Percentiles rank a stretch among this genome's conserved stretches.
Evolutionary conservation across 805 yeast genomes (phyloP).

Genomic region (Cyberlindnera mississippiensis): DNA sequence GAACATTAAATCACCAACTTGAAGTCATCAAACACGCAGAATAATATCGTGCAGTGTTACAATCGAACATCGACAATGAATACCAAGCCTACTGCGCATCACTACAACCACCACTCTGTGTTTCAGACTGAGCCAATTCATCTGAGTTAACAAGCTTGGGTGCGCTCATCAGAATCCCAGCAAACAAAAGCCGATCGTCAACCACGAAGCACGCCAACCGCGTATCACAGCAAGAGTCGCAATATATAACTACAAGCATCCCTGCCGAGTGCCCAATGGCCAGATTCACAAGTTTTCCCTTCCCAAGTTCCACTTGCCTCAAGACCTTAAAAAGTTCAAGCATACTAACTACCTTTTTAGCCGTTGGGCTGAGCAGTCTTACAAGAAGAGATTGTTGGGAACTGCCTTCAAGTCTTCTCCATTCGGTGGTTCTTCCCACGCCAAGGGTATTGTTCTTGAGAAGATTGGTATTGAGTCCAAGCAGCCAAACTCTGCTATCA

Average conservation of each 20-base stretch:
- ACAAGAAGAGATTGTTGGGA: slow-evolving; percentile 98
- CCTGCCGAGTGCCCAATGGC: neutral
- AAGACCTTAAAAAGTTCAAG: neutral
- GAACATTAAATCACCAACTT: neutral
- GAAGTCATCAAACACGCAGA: neutral
- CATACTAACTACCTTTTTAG: slow-evolving; percentile 31
- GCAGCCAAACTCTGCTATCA: slow-evolving; percentile 99
- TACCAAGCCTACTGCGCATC: no score
- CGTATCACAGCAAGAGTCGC: no score
- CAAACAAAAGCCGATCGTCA: neutral
- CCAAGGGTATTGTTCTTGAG: slow-evolving; percentile 99
- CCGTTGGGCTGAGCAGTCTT: slow-evolving; percentile 99
- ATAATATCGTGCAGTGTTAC: no score
- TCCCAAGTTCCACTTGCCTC: neutral
- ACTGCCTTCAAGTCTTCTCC: slow-evolving; percentile 99
- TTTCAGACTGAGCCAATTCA: no score
- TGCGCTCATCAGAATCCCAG: no score
- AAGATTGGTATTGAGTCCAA: slow-evolving; percentile 99
- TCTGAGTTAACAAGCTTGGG: no score
- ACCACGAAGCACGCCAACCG: no score
- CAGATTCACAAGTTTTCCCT: neutral
- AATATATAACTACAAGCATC: no score
- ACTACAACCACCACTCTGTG: no score
- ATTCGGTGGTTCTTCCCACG: slow-evolving; percentile 99
- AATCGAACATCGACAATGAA: no score